Evolutionary conservation across 2,329 filamentous ascomycete genomes (phyloP).

Genomic region (Talaromyces sp.): DNA sequence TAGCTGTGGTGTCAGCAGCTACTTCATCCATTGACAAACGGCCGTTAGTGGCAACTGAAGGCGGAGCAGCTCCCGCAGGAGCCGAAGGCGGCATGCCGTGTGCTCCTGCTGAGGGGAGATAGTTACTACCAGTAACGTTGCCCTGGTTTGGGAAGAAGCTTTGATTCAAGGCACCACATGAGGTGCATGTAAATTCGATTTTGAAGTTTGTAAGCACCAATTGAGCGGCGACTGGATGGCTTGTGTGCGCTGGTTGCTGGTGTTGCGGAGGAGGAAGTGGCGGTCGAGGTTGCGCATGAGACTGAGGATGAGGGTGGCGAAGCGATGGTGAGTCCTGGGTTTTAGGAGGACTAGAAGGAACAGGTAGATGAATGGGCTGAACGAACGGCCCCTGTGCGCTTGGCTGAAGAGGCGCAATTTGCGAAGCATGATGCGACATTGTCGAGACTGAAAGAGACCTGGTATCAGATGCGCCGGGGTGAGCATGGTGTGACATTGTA

Average conservation of each 20-base stretch:
- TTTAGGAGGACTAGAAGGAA: slow-evolving; percentile 10
- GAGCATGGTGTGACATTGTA: slow-evolving; percentile 21
- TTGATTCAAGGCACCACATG: slow-evolving; percentile 38
- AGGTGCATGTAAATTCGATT: slow-evolving; percentile 39
- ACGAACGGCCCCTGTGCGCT: slow-evolving; percentile 21
- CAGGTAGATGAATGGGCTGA: slow-evolving; percentile 10
- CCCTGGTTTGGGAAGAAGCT: slow-evolving; percentile 39
- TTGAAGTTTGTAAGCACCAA: slow-evolving; percentile 37
- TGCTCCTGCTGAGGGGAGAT: slow-evolving; percentile 17
- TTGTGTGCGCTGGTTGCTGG: slow-evolving; percentile 24
- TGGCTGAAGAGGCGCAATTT: slow-evolving; percentile 26
- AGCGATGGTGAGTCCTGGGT: background rate
- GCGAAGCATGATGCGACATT: slow-evolving; percentile 25
- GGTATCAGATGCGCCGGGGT: slow-evolving; percentile 25
- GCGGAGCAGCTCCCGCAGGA: background rate
- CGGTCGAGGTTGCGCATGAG: slow-evolving; percentile 22
- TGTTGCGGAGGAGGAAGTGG: slow-evolving; percentile 22
- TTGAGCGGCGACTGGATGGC: slow-evolving; percentile 29
- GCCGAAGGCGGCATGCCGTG: slow-evolving; percentile 13
- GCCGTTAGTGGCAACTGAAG: slow-evolving; percentile 9
- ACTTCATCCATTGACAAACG: slow-evolving; percentile 12
- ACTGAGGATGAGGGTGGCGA: slow-evolving; percentile 12
- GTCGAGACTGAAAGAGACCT: slow-evolving; percentile 17
- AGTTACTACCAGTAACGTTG: slow-evolving; percentile 31
- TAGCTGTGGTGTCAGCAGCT: background rate